Base-by-base conservation (phyloP, 805 yeast species). In the Candida nemodendra region DNA sequence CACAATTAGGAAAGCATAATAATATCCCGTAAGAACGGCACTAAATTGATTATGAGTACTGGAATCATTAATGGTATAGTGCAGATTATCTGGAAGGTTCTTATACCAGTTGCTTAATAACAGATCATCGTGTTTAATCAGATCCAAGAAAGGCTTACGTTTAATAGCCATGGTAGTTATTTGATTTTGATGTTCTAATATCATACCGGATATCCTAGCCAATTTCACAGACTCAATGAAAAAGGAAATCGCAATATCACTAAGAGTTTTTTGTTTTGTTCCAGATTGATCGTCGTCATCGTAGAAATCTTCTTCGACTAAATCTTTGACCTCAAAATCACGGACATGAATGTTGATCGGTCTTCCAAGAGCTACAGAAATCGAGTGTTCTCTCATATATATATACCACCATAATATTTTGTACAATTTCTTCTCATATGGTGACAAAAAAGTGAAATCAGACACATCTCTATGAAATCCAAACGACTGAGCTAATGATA, bases 251-350 rank as follows among this genome's bases (percentile, higher is more conserved):
- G 76, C 75, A 22, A 33, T 18, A 18, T 27, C 19, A 0, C 23
- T 14, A 14, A 40, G 14, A 13, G 48, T 41, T 21, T 40, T 38
- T 11, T 30, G 12, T 5, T 42, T 40, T 17, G 33, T 22, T 4
- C 30, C 35, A 16, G 35, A 22, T 34, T 73, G 70, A 48, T 66
- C 73, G 9, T 30, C 36, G n/a, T 23, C 22, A 4, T 79, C 80
- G 34, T 74, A 65, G 44, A 84, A 78, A 57, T 84, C 91, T 0
- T 75, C 82, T 14, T 68, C 56, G 1, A 75, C 69, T 18, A 84
- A 57, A 84, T 81, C 80, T 13, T 80, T 79, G 12, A 83, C 86
- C 55, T 84, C 90, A 56, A 85, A 79, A 54, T 84, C 91, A 34
- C 76, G 81, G 40, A 81, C 64, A 50, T 79, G 81, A 34, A 84